Percentiles rank a stretch among this genome's conserved stretches.
These are phyloP conservation scores for Bipolaris zeicola DNA, from an alignment of 2,329 filamentous ascomycete genomes.

Conservation along the genomic window DNA sequence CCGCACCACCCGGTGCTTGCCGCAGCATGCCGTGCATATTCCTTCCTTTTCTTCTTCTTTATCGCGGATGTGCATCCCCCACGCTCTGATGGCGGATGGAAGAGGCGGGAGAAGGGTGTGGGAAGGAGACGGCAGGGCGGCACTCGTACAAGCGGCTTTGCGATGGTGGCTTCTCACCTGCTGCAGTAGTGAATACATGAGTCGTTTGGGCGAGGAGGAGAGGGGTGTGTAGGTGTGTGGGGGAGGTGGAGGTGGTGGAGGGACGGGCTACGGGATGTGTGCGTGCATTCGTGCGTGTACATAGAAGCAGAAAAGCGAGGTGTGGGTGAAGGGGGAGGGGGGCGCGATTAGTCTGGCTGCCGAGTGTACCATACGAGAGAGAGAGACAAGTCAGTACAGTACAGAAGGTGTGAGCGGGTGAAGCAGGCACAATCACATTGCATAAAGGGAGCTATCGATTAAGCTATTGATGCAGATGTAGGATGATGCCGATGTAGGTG, in stretches of 20 bases:
- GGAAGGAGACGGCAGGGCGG: background rate
- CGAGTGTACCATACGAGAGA: background rate
- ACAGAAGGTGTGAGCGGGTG: slow-evolving; percentile 4
- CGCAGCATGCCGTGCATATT: slow-evolving; percentile 24
- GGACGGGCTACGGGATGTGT: background rate
- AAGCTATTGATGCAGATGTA: slow-evolving; percentile 14
- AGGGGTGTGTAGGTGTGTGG: background rate
- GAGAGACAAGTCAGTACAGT: background rate
- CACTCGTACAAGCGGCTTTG: background rate
- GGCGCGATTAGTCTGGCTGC: background rate
- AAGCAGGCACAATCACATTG: slow-evolving; percentile 17
- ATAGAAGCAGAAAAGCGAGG: background rate
- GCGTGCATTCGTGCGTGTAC: background rate
- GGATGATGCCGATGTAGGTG: slow-evolving; percentile 1
- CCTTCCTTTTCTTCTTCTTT: slow-evolving; percentile 15
- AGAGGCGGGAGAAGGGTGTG: background rate
- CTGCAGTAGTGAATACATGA: background rate
- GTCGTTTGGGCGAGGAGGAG: background rate
- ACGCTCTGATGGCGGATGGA: slow-evolving; percentile 13
- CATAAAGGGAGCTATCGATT: slow-evolving; percentile 14
- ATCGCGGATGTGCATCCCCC: slow-evolving; percentile 26
- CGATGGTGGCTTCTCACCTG: background rate
- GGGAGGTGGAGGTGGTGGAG: background rate
- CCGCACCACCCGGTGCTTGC: slow-evolving; percentile 20
- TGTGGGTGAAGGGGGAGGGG: background rate